These are phyloP conservation scores for Leptographium galeiforme DNA, from an alignment of 2,329 filamentous ascomycete genomes.

Conservation along the genomic window DNA sequence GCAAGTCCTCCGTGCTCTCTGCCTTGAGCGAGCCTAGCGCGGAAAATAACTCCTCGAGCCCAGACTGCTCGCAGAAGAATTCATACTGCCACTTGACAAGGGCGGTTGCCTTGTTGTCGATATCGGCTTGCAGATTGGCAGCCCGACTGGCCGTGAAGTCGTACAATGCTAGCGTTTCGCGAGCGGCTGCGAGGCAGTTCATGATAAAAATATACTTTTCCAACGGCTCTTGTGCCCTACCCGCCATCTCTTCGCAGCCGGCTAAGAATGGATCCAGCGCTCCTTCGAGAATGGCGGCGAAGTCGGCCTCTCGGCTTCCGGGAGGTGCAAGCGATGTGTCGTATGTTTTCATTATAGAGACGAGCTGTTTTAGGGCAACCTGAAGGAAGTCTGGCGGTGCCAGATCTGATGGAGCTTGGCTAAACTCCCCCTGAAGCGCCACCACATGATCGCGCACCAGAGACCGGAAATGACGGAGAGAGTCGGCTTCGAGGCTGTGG, in stretches of 20 bases:
- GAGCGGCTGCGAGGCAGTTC: conserved; percentile 54
- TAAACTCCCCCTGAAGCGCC: conserved; percentile 57
- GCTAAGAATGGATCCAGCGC: conserved; percentile 77
- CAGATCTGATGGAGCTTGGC: conserved; percentile 58
- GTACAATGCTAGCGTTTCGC: conserved; percentile 40
- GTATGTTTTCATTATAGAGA: conserved; percentile 70
- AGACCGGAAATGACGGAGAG: conserved; percentile 68
- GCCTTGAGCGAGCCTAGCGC: conserved; percentile 31
- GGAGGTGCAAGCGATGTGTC: conserved; percentile 61
- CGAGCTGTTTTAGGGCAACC: conserved; percentile 67
- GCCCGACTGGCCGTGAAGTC: conserved; percentile 48
- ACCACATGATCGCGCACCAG: conserved; percentile 71
- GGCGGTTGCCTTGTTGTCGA: conserved; percentile 40
- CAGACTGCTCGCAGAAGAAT: conserved; percentile 65
- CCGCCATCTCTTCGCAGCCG: conserved; percentile 58
- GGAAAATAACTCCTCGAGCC: conserved; percentile 50
- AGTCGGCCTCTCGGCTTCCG: conserved; percentile 49
- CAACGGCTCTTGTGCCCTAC: conserved; percentile 39
- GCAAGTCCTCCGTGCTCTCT: conserved; percentile 31
- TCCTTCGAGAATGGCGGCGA: conserved; percentile 61
- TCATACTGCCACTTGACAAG: conserved; percentile 55
- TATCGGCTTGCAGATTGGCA: conserved; percentile 39
- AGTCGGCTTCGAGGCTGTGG: conserved; percentile 55
- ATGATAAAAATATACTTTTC: conserved; percentile 55
- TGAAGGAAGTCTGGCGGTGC: conserved; percentile 67